A percentile compares a stretch with the other conserved stretches of the same genome.
Conservation (phyloP, 2,329 filamentous ascomycete species). For the Fusarium newnesense region DNA sequence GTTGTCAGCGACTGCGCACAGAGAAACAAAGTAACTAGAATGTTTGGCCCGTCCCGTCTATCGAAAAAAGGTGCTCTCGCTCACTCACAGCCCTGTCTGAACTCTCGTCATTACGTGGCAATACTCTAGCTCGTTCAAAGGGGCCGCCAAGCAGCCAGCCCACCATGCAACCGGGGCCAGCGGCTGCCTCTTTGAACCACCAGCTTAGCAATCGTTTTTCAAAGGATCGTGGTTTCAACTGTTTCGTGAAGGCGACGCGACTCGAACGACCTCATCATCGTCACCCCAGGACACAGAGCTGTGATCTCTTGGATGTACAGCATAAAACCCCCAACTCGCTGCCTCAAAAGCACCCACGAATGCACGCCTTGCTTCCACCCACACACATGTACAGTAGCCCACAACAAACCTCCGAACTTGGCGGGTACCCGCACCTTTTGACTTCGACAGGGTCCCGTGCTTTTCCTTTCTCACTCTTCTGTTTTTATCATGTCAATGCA, state of each 20-base stretch:
- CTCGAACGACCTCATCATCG: not conserved
- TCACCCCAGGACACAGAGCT: not conserved
- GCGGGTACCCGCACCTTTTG: slow-evolving; percentile 34
- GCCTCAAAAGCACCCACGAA: slow-evolving; percentile 11
- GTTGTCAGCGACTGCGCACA: slow-evolving; percentile 5
- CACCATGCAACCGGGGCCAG: slow-evolving; percentile 32
- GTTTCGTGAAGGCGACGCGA: slow-evolving; percentile 4
- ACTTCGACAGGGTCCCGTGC: slow-evolving; percentile 30
- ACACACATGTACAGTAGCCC: slow-evolving; percentile 10
- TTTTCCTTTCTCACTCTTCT: slow-evolving; percentile 10
- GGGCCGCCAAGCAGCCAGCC: slow-evolving; percentile 42
- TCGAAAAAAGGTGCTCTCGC: slow-evolving; percentile 4
- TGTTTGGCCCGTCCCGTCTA: slow-evolving; percentile 10
- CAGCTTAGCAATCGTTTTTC: slow-evolving; percentile 5
- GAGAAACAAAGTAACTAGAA: slow-evolving; percentile 9
- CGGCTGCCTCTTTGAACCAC: slow-evolving; percentile 32
- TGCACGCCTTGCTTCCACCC: slow-evolving; percentile 22
- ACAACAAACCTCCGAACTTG: slow-evolving; percentile 36
- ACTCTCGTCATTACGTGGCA: slow-evolving; percentile 45
- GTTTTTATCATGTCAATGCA: slow-evolving; percentile 30
- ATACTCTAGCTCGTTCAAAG: slow-evolving; percentile 43
- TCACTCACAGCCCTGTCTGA: slow-evolving; percentile 30
- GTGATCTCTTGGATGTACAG: not conserved
- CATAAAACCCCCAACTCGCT: not conserved
- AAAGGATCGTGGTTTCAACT: slow-evolving; percentile 7